Percentiles rank a stretch among this genome's conserved stretches.
phyloP scores from a whole-genome alignment of 2,329 filamentous ascomycete species.

The Aspergillus niger region DNA sequence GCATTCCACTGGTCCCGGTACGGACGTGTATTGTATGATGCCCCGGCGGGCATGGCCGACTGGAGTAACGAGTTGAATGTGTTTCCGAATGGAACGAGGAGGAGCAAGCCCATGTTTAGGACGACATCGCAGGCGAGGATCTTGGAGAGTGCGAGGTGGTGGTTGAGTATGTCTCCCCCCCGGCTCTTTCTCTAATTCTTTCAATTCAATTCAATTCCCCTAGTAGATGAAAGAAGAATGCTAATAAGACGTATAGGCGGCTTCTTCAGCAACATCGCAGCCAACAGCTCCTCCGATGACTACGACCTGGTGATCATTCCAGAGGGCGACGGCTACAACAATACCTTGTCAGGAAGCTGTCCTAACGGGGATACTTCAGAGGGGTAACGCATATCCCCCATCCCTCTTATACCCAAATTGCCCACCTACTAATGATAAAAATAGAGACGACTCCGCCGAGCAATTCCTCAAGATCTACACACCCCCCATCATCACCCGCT shows the following conservation, averaged over 20 bases:
- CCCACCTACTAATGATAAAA: background rate
- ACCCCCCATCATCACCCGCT: constrained; percentile 46
- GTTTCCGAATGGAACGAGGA: constrained; percentile 50
- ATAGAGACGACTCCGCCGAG: constrained; percentile 31
- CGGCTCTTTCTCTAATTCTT: background rate
- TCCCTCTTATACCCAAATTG: constrained; percentile 1
- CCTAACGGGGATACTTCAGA: constrained; percentile 38
- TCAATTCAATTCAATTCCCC: too few relatives aligned
- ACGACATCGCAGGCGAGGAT: constrained; percentile 59
- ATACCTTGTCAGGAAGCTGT: constrained; percentile 49
- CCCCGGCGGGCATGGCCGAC: constrained; percentile 47
- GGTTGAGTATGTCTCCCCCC: constrained; percentile 44
- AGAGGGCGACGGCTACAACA: constrained; percentile 52
- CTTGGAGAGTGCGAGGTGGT: constrained; percentile 50
- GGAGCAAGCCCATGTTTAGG: constrained; percentile 54
- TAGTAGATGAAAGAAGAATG: background rate
- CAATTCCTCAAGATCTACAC: constrained; percentile 52
- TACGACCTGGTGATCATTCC: constrained; percentile 52
- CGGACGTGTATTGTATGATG: constrained; percentile 56
- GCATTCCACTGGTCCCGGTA: constrained; percentile 58
- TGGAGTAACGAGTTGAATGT: constrained; percentile 49
- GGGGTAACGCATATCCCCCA: constrained; percentile 14
- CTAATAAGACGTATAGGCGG: constrained; percentile 21
- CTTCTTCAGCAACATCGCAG: constrained; percentile 32
- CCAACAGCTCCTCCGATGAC: constrained; percentile 25